Percentiles rank a stretch among this genome's conserved stretches.
These are phyloP conservation scores for Penicillium flavigenum DNA, from an alignment of 495 filamentous ascomycete genomes.

Conservation along the genomic window DNA sequence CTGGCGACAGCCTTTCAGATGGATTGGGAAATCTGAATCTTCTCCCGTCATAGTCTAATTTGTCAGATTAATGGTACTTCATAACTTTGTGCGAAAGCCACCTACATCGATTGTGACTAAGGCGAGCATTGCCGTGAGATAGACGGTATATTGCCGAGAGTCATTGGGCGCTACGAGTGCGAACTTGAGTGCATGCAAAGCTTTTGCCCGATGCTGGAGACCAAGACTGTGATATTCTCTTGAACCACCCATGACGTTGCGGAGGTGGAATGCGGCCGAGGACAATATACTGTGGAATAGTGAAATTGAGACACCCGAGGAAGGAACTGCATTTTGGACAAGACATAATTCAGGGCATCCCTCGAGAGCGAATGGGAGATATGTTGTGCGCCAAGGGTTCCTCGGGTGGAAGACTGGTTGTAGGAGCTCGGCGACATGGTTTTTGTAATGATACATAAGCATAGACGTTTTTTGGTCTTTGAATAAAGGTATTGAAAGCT, in stretches of 20 bases:
- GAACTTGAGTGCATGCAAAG: slow-evolving; percentile 5
- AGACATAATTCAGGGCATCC: slow-evolving; percentile 9
- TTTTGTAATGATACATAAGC: slow-evolving; percentile 17
- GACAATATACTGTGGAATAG: slow-evolving; percentile 16
- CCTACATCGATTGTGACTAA: slow-evolving; percentile 17
- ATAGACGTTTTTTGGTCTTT: slow-evolving; percentile 5
- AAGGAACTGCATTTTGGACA: background rate
- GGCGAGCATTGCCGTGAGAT: slow-evolving; percentile 12
- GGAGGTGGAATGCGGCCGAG: slow-evolving; percentile 17
- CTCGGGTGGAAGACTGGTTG: slow-evolving; percentile 14
- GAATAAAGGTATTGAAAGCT: slow-evolving; percentile 8
- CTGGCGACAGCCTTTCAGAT: slow-evolving; percentile 12
- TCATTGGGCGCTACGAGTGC: background rate
- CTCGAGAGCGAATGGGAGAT: slow-evolving; percentile 13
- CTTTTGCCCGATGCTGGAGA: slow-evolving; percentile 10
- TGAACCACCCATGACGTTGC: slow-evolving; percentile 6
- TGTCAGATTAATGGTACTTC: background rate
- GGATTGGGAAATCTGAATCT: slow-evolving; percentile 13
- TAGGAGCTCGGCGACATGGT: slow-evolving; percentile 17
- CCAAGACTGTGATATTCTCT: slow-evolving; percentile 8
- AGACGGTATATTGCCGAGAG: slow-evolving; percentile 3
- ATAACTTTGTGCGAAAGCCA: background rate
- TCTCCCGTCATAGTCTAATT: slow-evolving; percentile 14
- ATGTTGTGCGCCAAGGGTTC: slow-evolving; percentile 19
- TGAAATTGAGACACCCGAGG: slow-evolving; percentile 9